These are phyloP conservation scores for Xylariaceae sp. DNA, from an alignment of 2,329 filamentous ascomycete genomes.

Conservation along the genomic window DNA sequence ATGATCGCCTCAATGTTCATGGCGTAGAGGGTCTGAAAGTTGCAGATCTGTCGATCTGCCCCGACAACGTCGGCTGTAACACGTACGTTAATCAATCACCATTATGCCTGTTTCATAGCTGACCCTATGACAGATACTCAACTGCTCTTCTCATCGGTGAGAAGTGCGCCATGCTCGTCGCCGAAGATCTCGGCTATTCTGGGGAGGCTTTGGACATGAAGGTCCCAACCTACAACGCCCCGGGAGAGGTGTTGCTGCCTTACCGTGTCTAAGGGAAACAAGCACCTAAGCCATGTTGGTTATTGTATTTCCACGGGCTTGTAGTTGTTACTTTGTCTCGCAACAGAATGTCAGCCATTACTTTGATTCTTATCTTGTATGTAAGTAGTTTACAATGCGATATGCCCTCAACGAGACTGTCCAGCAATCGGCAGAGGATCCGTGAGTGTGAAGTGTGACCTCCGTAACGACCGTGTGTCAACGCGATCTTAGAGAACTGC, in stretches of 20 bases:
- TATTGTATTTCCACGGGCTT: too few species aligned
- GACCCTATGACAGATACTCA: slow-evolving; percentile 45
- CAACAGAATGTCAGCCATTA: too few species aligned
- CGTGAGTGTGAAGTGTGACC: too few species aligned
- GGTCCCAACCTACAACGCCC: slow-evolving; percentile 60
- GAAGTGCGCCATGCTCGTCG: slow-evolving; percentile 66
- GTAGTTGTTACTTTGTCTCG: too few species aligned
- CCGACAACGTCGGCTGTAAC: slow-evolving; percentile 72
- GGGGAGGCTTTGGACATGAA: slow-evolving; percentile 74
- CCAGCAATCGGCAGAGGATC: too few species aligned
- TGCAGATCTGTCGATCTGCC: slow-evolving; percentile 70
- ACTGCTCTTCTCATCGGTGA: slow-evolving; percentile 73
- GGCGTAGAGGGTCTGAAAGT: slow-evolving; percentile 75
- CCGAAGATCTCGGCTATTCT: slow-evolving; percentile 70
- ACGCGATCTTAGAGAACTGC: too few species aligned
- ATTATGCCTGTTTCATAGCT: not conserved
- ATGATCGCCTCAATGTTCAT: slow-evolving; percentile 74
- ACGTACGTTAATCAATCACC: slow-evolving; percentile 39
- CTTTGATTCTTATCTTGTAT: too few species aligned
- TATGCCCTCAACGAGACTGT: too few species aligned
- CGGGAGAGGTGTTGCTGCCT: slow-evolving; percentile 39
- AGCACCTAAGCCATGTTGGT: too few species aligned
- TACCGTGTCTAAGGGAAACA: slow-evolving; percentile 33
- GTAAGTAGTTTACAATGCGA: too few species aligned
- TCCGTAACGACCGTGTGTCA: too few species aligned